A percentile compares a stretch with the other conserved stretches of the same genome.
Conservation (phyloP, 2,329 filamentous ascomycete genomes). For the Alternaria triticimaculans region DNA sequence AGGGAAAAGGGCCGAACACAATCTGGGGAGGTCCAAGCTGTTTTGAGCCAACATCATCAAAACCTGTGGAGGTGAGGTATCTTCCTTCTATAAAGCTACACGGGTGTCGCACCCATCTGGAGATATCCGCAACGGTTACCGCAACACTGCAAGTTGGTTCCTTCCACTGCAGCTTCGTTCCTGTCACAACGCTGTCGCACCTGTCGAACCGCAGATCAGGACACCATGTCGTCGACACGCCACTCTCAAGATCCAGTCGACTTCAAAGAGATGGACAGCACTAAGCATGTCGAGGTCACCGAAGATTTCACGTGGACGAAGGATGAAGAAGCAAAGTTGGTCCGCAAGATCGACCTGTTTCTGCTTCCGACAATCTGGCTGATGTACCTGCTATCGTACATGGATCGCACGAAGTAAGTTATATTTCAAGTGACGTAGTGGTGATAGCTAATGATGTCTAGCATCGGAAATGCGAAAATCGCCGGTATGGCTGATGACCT, state of each 20-base stretch:
- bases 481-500: conserved; percentile 59
- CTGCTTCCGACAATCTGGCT: conserved; percentile 58
- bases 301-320: conserved; percentile 55
- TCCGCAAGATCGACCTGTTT: conserved; percentile 57
- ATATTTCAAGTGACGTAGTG: not conserved
- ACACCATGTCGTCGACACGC: conserved; percentile 33
- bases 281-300: conserved; percentile 54
- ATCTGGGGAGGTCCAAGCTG: conserved; percentile 32
- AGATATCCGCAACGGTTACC: not conserved
- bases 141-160: not conserved
- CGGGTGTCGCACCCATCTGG: conserved; percentile 1
- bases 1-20: conserved; percentile 23
- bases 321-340: conserved; percentile 57
- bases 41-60: conserved; percentile 17
- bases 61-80: conserved; percentile 14
- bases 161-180: not conserved
- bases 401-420: conserved; percentile 51
- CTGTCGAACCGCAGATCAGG: conserved; percentile 1
- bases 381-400: conserved; percentile 59
- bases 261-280: conserved; percentile 44
- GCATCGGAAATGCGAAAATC: conserved; percentile 59
- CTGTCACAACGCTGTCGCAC: not conserved
- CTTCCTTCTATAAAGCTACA: conserved; percentile 34
- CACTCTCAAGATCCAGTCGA: conserved; percentile 27
- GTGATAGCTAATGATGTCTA: not conserved